These are phyloP conservation scores for Durotheca rogersii DNA, from an alignment of 495 filamentous ascomycete genomes.

Conservation along the genomic window DNA sequence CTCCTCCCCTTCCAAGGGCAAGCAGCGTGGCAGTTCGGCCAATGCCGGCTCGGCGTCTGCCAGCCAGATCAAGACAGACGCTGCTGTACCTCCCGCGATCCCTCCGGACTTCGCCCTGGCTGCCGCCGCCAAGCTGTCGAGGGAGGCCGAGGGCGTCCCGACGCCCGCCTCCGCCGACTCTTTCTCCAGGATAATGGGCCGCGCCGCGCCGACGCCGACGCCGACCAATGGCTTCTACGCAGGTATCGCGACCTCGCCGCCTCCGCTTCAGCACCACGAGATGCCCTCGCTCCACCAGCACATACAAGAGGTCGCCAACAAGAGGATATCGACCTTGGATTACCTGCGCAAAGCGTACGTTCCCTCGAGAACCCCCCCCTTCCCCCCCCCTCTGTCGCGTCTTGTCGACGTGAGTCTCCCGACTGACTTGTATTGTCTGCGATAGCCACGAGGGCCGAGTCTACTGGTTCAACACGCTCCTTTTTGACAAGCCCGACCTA, in stretches of 20 bases:
- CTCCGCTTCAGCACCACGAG: slow-evolving; percentile 42
- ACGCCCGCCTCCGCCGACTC: slow-evolving; percentile 41
- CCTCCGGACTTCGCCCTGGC: slow-evolving; percentile 44
- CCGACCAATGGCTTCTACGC: slow-evolving; percentile 30
- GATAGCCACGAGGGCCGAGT: slow-evolving; percentile 84
- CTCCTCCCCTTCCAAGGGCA: slow-evolving; percentile 39
- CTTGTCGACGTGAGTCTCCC: too few relatives aligned
- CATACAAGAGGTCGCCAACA: slow-evolving; percentile 84
- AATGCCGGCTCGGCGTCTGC: slow-evolving; percentile 28
- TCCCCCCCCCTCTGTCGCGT: too few relatives aligned
- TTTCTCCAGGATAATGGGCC: slow-evolving; percentile 47
- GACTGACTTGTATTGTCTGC: too few relatives aligned
- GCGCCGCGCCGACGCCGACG: slow-evolving; percentile 37
- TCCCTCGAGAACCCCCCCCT: neutral
- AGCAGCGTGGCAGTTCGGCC: slow-evolving; percentile 43
- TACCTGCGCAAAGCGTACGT: slow-evolving; percentile 89
- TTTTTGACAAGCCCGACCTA: slow-evolving; percentile 83
- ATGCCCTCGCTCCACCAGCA: slow-evolving; percentile 63
- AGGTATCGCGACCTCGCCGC: slow-evolving; percentile 34
- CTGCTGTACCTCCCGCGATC: slow-evolving; percentile 40
- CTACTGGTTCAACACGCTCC: slow-evolving; percentile 96
- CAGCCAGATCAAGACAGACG: slow-evolving; percentile 37
- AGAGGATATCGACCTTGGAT: slow-evolving; percentile 93
- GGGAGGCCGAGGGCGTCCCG: slow-evolving; percentile 34
- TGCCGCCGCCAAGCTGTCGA: slow-evolving; percentile 42